These are phyloP conservation scores for Crinitomyces ghanaensis DNA, from an alignment of 805 yeast genomes.

Conservation along the genomic window DNA sequence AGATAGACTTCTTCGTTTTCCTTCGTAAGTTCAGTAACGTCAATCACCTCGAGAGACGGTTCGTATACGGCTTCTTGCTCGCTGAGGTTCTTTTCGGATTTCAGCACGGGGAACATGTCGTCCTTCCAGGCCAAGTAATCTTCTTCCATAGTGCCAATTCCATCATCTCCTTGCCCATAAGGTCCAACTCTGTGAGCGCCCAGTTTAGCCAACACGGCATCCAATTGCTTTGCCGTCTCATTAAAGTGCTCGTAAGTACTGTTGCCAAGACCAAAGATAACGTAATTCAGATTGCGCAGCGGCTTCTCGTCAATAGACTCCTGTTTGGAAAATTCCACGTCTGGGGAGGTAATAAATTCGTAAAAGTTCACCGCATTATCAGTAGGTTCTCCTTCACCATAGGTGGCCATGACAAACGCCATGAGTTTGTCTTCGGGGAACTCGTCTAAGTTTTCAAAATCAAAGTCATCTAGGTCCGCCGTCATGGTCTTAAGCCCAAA, in stretches of 20 bases:
- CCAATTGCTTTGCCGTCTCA: constrained; percentile 53
- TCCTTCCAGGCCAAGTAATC: constrained; percentile 94
- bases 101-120: constrained; percentile 50
- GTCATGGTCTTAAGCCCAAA: constrained; percentile 75
- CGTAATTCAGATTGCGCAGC: constrained; percentile 48
- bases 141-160: constrained; percentile 88
- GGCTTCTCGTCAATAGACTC: constrained; percentile 19
- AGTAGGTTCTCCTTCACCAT: constrained; percentile 98
- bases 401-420: constrained; percentile 78
- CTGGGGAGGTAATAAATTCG: constrained; percentile 46
- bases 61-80: constrained; percentile 75
- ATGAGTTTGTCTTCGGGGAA: constrained; percentile 48
- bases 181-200: constrained; percentile 66
- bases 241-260: constrained; percentile 89
- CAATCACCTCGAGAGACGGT: constrained; percentile 40
- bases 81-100: constrained; percentile 50
- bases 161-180: constrained; percentile 93
- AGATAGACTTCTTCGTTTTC: constrained; percentile 39
- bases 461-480: constrained; percentile 82
- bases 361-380: constrained; percentile 82
- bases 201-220: constrained; percentile 40
- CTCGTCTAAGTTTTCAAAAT: constrained; percentile 62
- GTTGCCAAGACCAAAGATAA: constrained; percentile 89
- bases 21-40: constrained; percentile 19
- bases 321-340: constrained; percentile 35